Base-by-base conservation (phyloP, 768 basidiomycete species). In the Suillus decipiens region DNA sequence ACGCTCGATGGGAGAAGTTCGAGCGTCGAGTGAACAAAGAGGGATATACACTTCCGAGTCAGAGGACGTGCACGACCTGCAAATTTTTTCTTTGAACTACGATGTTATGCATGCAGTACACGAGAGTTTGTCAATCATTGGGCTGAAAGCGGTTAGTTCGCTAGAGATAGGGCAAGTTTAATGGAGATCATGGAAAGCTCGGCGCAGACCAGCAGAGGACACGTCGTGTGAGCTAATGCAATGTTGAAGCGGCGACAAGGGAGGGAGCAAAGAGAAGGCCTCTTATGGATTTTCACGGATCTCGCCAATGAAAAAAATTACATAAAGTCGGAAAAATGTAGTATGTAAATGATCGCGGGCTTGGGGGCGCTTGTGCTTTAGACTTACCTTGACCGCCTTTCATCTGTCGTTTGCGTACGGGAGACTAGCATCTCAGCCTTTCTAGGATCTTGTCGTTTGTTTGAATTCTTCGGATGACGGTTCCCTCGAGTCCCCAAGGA, bases 21-120 rank as follows among this genome's bases (percentile, higher is more conserved):
- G 75, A 79, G 76, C 72, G 69, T 75, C 60, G 80, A 82, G 83
- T 80, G 80, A 80, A 84, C 80, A 77, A 58, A 68, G 74, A 71
- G 77, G 79, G 76, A 65, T 56, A 63, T 56, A 10, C 5, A 5
- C 2, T 14, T 36, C 7, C 11, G 19, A n/a, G 19, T 36, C 7
- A 19, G 19, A n/a, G 19, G 31, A 33, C 33, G 28, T 0, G 15
- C 28, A 31, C 19, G 51, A 53, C 51, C 19, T 36, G 51, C 19
- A 53, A 53, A 53, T 33, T 11, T 6, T 2, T 19, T 33, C 19
- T 12, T 53, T 2, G 19, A n/a, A 34, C 6, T 10, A 34, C 12
- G 31, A 34, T 53, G 31, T 33, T 31, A 24, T 24, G 12, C 4
- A 53, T 12, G 17, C 6, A 19, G 17, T 10, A 17, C 28, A 17